A percentile compares a stretch with the other conserved stretches of the same genome.
phyloP scores from a whole-genome alignment of 176 grass and related monocot species.

The Zea luxurians region DNA sequence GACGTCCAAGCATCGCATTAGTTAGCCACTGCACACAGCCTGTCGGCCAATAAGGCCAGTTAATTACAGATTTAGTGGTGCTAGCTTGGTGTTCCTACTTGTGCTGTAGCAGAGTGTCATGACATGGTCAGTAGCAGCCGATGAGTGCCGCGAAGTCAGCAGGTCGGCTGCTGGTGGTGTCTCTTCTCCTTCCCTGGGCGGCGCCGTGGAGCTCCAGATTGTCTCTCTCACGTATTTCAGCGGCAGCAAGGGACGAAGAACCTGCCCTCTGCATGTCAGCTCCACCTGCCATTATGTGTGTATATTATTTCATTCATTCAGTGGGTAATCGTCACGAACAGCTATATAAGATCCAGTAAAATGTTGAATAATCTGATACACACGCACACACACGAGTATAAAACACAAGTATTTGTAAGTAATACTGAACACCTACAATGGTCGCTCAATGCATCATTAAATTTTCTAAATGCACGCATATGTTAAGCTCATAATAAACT shows the following conservation, averaged over 20 bases:
- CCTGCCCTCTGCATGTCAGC: conserved; percentile 77
- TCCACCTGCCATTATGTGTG: conserved; percentile 39
- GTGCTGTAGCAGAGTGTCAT: conserved; percentile 72
- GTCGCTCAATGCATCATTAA: background rate
- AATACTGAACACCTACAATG: background rate
- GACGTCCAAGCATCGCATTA: background rate
- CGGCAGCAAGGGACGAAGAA: conserved; percentile 56
- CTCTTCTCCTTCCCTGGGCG: background rate
- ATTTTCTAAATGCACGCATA: background rate
- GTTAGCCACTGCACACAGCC: background rate
- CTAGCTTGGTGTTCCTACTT: conserved; percentile 37
- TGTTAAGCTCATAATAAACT: background rate
- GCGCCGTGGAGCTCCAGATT: conserved; percentile 58
- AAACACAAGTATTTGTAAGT: background rate
- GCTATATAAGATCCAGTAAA: background rate
- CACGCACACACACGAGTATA: background rate
- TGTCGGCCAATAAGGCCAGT: background rate
- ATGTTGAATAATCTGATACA: background rate
- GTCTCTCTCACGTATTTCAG: conserved; percentile 66
- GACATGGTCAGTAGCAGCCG: conserved; percentile 52
- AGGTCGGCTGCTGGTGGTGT: background rate
- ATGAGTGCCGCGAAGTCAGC: conserved; percentile 4
- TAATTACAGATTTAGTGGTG: conserved; percentile 24
- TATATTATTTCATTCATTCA: background rate
- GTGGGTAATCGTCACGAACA: background rate